phyloP scores from a whole-genome alignment of 2,329 filamentous ascomycete species.

The Fusarium continuum region DNA sequence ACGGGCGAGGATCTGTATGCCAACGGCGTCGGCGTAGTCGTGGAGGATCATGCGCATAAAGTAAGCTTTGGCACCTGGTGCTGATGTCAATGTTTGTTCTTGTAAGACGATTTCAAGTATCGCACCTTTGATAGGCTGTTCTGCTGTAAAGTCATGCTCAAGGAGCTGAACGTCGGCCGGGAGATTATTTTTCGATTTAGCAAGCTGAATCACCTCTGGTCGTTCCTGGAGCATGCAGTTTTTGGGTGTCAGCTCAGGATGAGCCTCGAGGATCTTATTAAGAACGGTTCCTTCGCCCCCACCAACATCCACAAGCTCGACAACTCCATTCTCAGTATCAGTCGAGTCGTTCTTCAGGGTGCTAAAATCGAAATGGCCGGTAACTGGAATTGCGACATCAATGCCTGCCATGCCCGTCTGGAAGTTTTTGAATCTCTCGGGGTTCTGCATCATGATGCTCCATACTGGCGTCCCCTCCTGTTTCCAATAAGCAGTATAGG shows the following conservation, averaged over 20 bases:
- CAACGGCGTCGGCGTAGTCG: conserved; percentile 44
- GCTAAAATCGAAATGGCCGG: conserved; percentile 47
- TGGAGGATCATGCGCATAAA: conserved; percentile 50
- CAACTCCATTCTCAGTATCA: conserved; percentile 24
- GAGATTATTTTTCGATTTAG: conserved; percentile 28
- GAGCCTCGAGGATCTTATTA: conserved; percentile 44
- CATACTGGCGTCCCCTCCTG: conserved; percentile 48
- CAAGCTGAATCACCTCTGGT: conserved; percentile 42
- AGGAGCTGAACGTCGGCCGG: conserved; percentile 33
- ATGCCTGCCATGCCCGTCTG: conserved; percentile 48
- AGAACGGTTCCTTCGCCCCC: conserved; percentile 45
- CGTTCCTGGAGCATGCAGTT: conserved; percentile 43
- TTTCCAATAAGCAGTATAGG: conserved; percentile 45
- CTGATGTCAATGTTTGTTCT: not conserved
- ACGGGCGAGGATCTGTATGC: conserved; percentile 42
- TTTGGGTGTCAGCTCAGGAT: conserved; percentile 38
- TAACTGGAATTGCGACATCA: conserved; percentile 46
- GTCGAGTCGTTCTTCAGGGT: conserved; percentile 35
- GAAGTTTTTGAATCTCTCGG: conserved; percentile 43
- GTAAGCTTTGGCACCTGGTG: conserved; percentile 48
- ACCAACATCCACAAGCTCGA: conserved; percentile 47
- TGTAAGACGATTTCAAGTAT: not conserved
- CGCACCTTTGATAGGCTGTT: conserved; percentile 45
- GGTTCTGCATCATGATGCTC: conserved; percentile 47
- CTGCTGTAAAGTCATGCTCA: conserved; percentile 45